phyloP scores from a whole-genome alignment of 2,329 filamentous ascomycete species.

The Lachnellula subtilissima region DNA sequence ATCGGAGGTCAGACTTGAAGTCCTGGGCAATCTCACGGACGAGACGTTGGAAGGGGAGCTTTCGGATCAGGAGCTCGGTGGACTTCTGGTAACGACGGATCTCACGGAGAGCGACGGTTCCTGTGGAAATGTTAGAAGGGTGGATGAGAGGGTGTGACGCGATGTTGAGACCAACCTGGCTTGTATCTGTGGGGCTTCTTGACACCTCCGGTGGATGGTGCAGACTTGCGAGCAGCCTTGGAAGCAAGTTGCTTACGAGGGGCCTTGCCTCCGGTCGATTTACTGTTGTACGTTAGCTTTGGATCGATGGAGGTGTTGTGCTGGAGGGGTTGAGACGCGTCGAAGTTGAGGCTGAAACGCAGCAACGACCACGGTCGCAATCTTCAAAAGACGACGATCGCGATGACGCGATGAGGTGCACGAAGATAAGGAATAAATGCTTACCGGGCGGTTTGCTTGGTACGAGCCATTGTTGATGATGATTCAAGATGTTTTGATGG shows the following conservation, averaged over 20 bases:
- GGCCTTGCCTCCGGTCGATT: slow-evolving; percentile 75
- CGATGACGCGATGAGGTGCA: slow-evolving; percentile 5
- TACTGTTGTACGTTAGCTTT: slow-evolving; percentile 39
- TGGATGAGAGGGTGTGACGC: neutral
- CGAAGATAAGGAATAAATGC: slow-evolving; percentile 18
- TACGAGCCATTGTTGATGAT: slow-evolving; percentile 35
- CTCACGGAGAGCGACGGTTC: slow-evolving; percentile 95
- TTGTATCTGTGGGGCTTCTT: slow-evolving; percentile 93
- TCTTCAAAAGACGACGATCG: slow-evolving; percentile 25
- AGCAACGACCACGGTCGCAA: slow-evolving; percentile 22
- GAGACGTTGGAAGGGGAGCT: slow-evolving; percentile 95
- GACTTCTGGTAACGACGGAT: slow-evolving; percentile 98
- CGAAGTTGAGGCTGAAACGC: slow-evolving; percentile 13
- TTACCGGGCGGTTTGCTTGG: slow-evolving; percentile 55
- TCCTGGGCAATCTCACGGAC: slow-evolving; percentile 96
- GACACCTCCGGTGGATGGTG: slow-evolving; percentile 93
- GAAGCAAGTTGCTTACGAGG: slow-evolving; percentile 96
- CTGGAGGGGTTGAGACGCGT: slow-evolving; percentile 11
- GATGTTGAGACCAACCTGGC: slow-evolving; percentile 54
- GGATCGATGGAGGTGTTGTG: slow-evolving; percentile 13
- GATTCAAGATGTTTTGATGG: slow-evolving; percentile 8
- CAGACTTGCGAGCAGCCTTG: slow-evolving; percentile 95
- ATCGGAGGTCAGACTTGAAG: slow-evolving; percentile 92
- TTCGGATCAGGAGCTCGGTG: slow-evolving; percentile 92
- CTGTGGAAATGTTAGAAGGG: slow-evolving; percentile 24